Conservation (phyloP, 2,329 filamentous ascomycete genomes). For the Talaromyces sp. region DNA sequence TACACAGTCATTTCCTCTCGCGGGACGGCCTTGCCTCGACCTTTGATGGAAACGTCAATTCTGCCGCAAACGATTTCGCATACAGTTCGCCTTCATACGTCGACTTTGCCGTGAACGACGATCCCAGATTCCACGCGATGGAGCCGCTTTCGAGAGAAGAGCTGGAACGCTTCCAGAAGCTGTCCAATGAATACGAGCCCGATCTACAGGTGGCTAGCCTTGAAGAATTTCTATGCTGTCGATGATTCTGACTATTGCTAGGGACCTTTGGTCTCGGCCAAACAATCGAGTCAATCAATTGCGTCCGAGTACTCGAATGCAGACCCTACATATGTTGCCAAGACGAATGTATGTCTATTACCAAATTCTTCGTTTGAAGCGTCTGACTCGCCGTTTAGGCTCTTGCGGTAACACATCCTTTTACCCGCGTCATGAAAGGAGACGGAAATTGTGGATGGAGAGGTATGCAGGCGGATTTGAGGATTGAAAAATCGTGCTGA, state of each 20-base stretch:
- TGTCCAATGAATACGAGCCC: conserved; percentile 56
- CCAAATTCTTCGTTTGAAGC: neutral
- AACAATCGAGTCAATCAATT: conserved; percentile 69
- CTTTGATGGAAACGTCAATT: conserved; percentile 18
- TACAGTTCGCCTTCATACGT: conserved; percentile 20
- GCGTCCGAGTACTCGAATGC: conserved; percentile 82
- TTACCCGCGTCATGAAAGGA: conserved; percentile 80
- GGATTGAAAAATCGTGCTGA: conserved; percentile 9
- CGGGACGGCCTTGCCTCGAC: conserved; percentile 21
- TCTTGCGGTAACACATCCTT: conserved; percentile 75
- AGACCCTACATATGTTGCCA: conserved; percentile 76
- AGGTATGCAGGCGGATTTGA: conserved; percentile 57
- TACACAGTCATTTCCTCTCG: conserved; percentile 13
- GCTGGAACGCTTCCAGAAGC: conserved; percentile 55
- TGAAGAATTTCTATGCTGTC: neutral
- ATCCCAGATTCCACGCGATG: conserved; percentile 25
- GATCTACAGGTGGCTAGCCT: conserved; percentile 45
- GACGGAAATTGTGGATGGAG: conserved; percentile 98
- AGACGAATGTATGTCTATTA: conserved; percentile 62
- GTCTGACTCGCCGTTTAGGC: conserved; percentile 46
- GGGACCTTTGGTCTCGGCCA: conserved; percentile 78
- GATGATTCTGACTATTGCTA: conserved; percentile 36
- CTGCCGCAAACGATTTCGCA: conserved; percentile 13
- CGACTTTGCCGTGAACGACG: conserved; percentile 12
- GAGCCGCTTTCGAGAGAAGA: conserved; percentile 44